These are phyloP conservation scores for Kodamaea laetipori DNA, from an alignment of 805 yeast species.

Conservation along the genomic window DNA sequence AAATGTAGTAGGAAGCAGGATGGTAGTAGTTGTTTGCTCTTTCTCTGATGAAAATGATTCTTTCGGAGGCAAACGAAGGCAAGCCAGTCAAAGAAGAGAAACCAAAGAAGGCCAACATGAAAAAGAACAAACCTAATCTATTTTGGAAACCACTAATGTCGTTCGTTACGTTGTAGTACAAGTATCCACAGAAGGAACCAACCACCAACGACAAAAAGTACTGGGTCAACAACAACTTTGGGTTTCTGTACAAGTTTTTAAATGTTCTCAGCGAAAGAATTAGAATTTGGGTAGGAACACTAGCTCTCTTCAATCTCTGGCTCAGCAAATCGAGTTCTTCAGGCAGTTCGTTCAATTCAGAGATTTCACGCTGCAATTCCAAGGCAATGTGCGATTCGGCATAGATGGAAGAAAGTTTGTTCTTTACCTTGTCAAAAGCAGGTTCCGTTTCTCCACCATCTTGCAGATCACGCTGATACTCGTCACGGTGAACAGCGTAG, in stretches of 20 bases:
- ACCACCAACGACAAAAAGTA: slow-evolving; percentile 74
- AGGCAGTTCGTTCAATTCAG: slow-evolving; percentile 26
- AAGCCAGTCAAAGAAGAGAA: slow-evolving; percentile 91
- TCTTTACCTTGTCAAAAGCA: slow-evolving; percentile 16
- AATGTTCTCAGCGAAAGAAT: slow-evolving; percentile 85
- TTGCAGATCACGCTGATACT: slow-evolving; percentile 32
- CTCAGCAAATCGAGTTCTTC: slow-evolving; percentile 27
- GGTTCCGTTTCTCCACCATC: not conserved
- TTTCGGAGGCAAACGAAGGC: slow-evolving; percentile 83
- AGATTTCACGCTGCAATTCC: slow-evolving; percentile 44
- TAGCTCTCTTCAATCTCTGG: slow-evolving; percentile 51
- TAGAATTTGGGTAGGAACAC: slow-evolving; percentile 62
- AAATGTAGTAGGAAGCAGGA: slow-evolving; percentile 80
- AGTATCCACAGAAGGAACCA: slow-evolving; percentile 81
- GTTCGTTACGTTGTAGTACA: slow-evolving; percentile 79
- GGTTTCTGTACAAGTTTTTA: slow-evolving; percentile 90
- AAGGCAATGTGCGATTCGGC: slow-evolving; percentile 43
- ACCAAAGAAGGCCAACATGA: slow-evolving; percentile 87
- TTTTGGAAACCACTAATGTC: slow-evolving; percentile 97
- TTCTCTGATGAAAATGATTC: slow-evolving; percentile 88
- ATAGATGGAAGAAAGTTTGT: slow-evolving; percentile 36
- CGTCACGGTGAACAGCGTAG: slow-evolving; percentile 78
- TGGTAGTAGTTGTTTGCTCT: slow-evolving; percentile 92
- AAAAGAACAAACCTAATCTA: slow-evolving; percentile 90
- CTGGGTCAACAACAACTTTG: slow-evolving; percentile 82